Evolutionary conservation across 2,329 filamentous ascomycete species (phyloP), one percentile per base, ranked within the genome.

Genomic region (Clonostachys rhizophaga): DNA sequence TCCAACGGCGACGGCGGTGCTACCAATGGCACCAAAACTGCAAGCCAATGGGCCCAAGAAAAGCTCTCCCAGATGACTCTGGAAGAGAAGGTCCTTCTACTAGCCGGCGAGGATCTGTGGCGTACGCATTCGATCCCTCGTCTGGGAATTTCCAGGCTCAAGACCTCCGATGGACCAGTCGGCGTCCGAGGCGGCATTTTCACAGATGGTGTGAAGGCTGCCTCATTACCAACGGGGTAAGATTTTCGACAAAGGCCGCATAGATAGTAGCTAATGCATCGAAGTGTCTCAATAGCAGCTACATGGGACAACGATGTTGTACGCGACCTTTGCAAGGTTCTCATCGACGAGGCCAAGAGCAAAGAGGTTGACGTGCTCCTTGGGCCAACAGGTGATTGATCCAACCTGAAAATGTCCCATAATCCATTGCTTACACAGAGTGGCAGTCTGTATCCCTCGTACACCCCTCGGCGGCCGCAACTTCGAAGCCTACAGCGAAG

Each of bases 401-500:
- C 36, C 36, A 39, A n/a, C 7, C 3, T 11, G 13, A 39, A 8
- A 14, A 39, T 5, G 4, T n/a, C 16, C 10, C 14, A 10, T 6
- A 18, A 18, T 39, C 8, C 14, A n/a, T 18, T 39, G 36, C 14
- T 18, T n/a, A 39, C 10, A n/a, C 7, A 10, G 11, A 39, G 14
- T n/a, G 12, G 10, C 36, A 39, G 36, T 39, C 36, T 39, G 36
- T 11, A 39, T 39, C 17, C 36, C 36, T 18, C 40, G 69, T 14
- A 66, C 63, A 6, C 70, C 69, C 0, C 58, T 72, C 3, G 69
- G 69, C 13, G 70, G 70, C 16, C 62, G 70, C 42, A 67, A 67
- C 17, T 72, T 72, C 48, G 70, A 73, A 52, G 64, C 61, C 40
- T 67, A 70, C 49, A 65, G 62, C 34, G 67, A 74, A 51, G 70